Percentiles rank a stretch among this genome's conserved stretches.
Conservation (phyloP, 139 green algal species). For the Chloropicon primus region DNA sequence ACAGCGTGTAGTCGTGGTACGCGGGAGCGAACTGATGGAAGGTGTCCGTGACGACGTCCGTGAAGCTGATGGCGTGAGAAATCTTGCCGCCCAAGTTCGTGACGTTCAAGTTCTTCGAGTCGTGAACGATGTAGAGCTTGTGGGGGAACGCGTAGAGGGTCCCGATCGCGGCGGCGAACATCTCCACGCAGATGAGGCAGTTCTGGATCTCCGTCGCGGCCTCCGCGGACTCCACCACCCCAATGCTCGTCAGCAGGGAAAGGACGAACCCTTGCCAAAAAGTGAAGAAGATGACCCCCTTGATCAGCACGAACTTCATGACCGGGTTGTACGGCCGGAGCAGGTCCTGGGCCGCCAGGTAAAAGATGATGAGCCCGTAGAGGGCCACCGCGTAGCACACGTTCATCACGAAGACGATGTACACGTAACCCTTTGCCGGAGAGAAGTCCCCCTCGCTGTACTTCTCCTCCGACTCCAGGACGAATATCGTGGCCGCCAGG, state of each 20-base stretch:
- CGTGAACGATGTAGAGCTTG: conserved; percentile 42
- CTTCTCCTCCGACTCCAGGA: conserved; percentile 51
- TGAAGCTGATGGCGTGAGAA: conserved; percentile 63
- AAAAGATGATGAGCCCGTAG: conserved; percentile 88
- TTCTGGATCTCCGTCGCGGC: conserved; percentile 77
- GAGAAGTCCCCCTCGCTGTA: conserved; percentile 74
- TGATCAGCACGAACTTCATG: conserved; percentile 90
- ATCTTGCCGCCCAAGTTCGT: conserved; percentile 28
- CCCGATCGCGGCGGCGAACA: conserved; percentile 63
- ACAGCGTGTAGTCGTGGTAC: conserved; percentile 87
- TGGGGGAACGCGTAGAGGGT: conserved; percentile 83
- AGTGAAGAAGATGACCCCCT: conserved; percentile 90
- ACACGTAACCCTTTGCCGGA: conserved; percentile 29
- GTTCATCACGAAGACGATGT: conserved; percentile 78
- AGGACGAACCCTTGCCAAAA: conserved; percentile 79
- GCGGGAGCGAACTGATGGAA: conserved; percentile 80
- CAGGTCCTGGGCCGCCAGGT: conserved; percentile 78
- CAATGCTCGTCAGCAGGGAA: conserved; percentile 33
- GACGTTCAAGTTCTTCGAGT: neutral
- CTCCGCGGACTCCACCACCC: conserved; percentile 28
- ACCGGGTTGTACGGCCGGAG: conserved; percentile 82
- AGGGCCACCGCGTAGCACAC: conserved; percentile 82
- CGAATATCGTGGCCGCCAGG: conserved; percentile 58
- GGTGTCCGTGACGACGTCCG: conserved; percentile 76
- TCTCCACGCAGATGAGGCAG: conserved; percentile 88